A percentile compares a stretch with the other conserved stretches of the same genome.
Conservation (phyloP, 2,329 filamentous ascomycete genomes). For the Penicillium janthinellum region DNA sequence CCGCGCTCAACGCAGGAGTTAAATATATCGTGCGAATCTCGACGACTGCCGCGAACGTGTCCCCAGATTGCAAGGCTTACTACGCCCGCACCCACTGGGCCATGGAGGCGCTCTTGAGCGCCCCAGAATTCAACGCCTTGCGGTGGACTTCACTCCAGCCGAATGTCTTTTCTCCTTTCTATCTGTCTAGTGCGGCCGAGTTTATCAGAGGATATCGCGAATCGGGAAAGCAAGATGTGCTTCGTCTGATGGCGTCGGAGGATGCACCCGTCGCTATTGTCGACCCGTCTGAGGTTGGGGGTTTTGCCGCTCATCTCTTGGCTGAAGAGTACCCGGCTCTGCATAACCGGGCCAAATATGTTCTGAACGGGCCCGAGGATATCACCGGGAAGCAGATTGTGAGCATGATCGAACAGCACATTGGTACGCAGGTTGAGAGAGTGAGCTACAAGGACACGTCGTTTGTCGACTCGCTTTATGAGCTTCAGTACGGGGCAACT, state of each 20-base stretch:
- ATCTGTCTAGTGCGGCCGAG: constrained; percentile 27
- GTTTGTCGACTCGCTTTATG: constrained; percentile 30
- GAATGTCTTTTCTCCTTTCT: constrained; percentile 34
- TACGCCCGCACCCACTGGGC: constrained; percentile 48
- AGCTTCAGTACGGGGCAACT: constrained; percentile 8
- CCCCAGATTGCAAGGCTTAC: constrained; percentile 38
- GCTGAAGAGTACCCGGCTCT: constrained; percentile 27
- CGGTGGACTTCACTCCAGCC: constrained; percentile 47
- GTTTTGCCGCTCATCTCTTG: constrained; percentile 41
- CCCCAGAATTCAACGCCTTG: constrained; percentile 39
- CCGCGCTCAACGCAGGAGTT: constrained; percentile 40
- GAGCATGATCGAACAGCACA: constrained; percentile 38
- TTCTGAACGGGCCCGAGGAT: constrained; percentile 46
- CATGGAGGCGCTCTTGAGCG: constrained; percentile 41
- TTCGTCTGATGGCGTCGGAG: constrained; percentile 32
- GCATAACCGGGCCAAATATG: constrained; percentile 41
- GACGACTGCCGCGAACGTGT: constrained; percentile 41
- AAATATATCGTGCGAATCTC: constrained; percentile 49
- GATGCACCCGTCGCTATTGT: constrained; percentile 36
- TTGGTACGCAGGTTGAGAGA: constrained; percentile 29
- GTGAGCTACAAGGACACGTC: constrained; percentile 37
- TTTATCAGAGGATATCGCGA: constrained; percentile 39
- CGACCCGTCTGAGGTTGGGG: constrained; percentile 39
- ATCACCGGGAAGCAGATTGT: constrained; percentile 42
- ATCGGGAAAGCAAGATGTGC: constrained; percentile 33